Evolutionary conservation across 2,329 filamentous ascomycete genomes (phyloP), one percentile per base, ranked within the genome.

Genomic region (Nemania sp.): DNA sequence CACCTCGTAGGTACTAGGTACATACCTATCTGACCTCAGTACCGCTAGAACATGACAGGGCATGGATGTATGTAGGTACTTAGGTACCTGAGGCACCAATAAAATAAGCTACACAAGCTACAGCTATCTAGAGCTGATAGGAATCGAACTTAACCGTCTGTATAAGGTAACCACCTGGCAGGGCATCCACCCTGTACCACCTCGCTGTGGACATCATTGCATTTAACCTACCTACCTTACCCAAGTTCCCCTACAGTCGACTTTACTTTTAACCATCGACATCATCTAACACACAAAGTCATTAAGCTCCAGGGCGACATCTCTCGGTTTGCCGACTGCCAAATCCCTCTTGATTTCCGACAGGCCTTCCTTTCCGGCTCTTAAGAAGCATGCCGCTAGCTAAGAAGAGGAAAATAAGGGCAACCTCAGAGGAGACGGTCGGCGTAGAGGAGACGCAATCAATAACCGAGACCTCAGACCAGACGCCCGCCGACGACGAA

Each of bases 401-500:
- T 18, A 80, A 80, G 70, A 80, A 78, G 68, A 77, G 78, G 69
- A 79, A 79, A 71, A 80, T 75, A 11, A 56, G 61, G 3, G 47
- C 48, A 34, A 57, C 65, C 17, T 62, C 68, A 10, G 62, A 67
- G 37, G 59, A 60, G 4, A 68, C 70, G 5, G 70, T 60, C 9
- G 67, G 48, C 42, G 57, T 60, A 25, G 58, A 68, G 25, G 50
- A 62, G 13, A 43, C 55, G 51, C 66, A 72, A 34, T 47, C 68
- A 40, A 62, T 69, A 1, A 55, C 57, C 13, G 68, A 74, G 4
- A 37, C 51, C 25, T 66, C 72, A 35, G 65, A 65, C 13, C 54
- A 63, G 46, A 18, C 55, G 29, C 54, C 63, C 15, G 18, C 48
- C 35, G 52, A 67, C 54, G 48, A 71, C 34, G 21, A 59, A 53